phyloP scores from a whole-genome alignment of 1,139 yeast genomes.

The Scheffersomyces cryptocercus region DNA sequence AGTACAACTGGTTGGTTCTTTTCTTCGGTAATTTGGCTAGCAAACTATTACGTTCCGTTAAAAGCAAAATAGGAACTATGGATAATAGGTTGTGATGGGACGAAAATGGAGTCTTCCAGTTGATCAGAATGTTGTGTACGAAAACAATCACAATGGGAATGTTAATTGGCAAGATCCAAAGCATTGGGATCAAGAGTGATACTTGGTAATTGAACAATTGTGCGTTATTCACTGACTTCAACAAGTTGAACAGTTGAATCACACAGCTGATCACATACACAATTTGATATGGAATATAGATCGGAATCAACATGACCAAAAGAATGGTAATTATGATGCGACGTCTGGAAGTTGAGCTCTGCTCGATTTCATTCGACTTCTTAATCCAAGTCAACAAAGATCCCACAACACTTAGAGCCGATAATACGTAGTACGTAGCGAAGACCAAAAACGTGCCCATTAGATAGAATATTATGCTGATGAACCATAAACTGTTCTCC shows the following conservation, averaged over 20 bases:
- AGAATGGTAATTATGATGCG: slow-evolving; percentile 35
- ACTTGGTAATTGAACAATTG: slow-evolving; percentile 50
- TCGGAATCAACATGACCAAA: slow-evolving; percentile 44
- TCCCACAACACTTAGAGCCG: slow-evolving; percentile 25
- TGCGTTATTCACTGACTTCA: slow-evolving; percentile 24
- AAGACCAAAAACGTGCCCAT: slow-evolving; percentile 38
- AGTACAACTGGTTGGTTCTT: slow-evolving; percentile 4
- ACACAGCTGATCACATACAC: slow-evolving; percentile 62
- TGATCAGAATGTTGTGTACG: slow-evolving; percentile 64
- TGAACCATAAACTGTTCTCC: slow-evolving; percentile 53
- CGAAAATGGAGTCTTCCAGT: slow-evolving; percentile 74
- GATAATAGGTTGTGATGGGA: slow-evolving; percentile 76
- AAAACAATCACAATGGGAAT: slow-evolving; percentile 70
- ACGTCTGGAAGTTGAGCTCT: slow-evolving; percentile 12
- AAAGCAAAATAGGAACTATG: slow-evolving; percentile 58
- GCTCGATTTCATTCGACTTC: background rate
- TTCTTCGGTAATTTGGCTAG: slow-evolving; percentile 8
- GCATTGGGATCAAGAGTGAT: slow-evolving; percentile 56
- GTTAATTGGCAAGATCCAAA: slow-evolving; percentile 70
- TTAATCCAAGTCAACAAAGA: slow-evolving; percentile 32
- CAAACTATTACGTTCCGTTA: slow-evolving; percentile 46
- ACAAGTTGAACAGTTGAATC: slow-evolving; percentile 50
- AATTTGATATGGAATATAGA: slow-evolving; percentile 78
- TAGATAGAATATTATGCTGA: slow-evolving; percentile 59
- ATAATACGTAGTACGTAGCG: slow-evolving; percentile 11